phyloP scores from a whole-genome alignment of 192 early-diverging fungal genomes.

The Gryganskiella cystojenkinii region DNA sequence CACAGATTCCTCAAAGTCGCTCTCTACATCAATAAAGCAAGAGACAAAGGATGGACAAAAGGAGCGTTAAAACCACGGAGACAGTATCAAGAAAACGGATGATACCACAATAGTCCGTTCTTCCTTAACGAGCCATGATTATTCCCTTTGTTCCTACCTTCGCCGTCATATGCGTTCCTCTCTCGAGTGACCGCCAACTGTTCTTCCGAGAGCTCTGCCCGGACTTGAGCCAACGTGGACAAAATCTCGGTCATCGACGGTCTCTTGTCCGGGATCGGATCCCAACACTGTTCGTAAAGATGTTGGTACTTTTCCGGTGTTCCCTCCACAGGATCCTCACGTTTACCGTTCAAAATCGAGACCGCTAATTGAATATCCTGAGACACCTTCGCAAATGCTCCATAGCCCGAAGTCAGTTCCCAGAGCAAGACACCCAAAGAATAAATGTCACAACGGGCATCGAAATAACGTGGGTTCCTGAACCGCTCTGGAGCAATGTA shows the following conservation, averaged over 20 bases:
- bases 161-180: constrained; percentile 3
- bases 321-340: constrained; percentile 29
- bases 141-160: neutral
- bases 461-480: constrained; percentile 40
- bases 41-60: neutral
- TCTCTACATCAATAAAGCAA: constrained; percentile 6
- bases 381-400: constrained; percentile 25
- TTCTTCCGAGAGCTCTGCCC: constrained; percentile 7
- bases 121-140: neutral
- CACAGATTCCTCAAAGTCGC: constrained; percentile 27
- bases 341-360: constrained; percentile 45
- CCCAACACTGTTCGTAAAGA: constrained; percentile 52
- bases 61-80: neutral
- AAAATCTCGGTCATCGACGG: constrained; percentile 40
- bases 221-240: constrained; percentile 5
- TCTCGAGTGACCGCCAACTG: constrained; percentile 20
- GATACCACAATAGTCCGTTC: neutral
- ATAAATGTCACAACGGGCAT: constrained; percentile 55
- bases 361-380: constrained; percentile 44
- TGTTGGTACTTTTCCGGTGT: constrained; percentile 39
- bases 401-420: constrained; percentile 53
- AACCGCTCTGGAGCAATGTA: constrained; percentile 51
- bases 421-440: constrained; percentile 56
- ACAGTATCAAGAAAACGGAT: neutral
- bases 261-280: constrained; percentile 21